Conservation (phyloP, 768 basidiomycete species). For the Strobilomyces dryophilus region DNA sequence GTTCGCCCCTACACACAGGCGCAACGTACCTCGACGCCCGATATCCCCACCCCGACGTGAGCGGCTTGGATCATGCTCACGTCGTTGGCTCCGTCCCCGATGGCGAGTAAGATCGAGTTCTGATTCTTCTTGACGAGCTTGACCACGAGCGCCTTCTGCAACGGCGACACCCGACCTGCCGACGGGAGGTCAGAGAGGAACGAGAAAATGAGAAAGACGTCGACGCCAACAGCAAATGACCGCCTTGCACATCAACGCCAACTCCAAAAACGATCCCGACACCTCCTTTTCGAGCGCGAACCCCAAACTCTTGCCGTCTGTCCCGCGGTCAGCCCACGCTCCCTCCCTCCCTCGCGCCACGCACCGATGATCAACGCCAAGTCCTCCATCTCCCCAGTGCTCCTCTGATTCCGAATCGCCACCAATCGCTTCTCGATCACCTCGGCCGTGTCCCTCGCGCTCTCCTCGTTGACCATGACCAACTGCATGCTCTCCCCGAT, state of each 20-base stretch:
- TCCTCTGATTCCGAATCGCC: conserved; percentile 92
- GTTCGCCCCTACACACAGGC: not conserved
- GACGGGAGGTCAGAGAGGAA: no score
- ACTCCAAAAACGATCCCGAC: conserved; percentile 85
- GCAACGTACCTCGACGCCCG: conserved; percentile 80
- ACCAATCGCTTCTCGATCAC: conserved; percentile 84
- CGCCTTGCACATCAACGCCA: conserved; percentile 97
- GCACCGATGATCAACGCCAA: conserved; percentile 91
- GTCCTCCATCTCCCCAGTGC: conserved; percentile 89
- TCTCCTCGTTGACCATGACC: conserved; percentile 85
- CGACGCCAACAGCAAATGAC: conserved; percentile 83
- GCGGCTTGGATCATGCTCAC: conserved; percentile 99
- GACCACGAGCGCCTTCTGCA: conserved; percentile 96
- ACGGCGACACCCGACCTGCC: conserved; percentile 86
- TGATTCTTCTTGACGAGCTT: conserved; percentile 98
- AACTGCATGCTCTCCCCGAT: conserved; percentile 99
- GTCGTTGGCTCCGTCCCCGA: conserved; percentile 97
- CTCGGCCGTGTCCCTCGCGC: conserved; percentile 70
- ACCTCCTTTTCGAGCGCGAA: conserved; percentile 93
- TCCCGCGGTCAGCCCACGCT: not conserved
- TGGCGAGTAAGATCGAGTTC: conserved; percentile 90
- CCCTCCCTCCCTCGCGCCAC: conserved; percentile 8
- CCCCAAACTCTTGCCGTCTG: conserved; percentile 92
- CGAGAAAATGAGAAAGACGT: no score
- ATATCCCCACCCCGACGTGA: conserved; percentile 96